Percentiles rank a stretch among this genome's conserved stretches.
Evolutionary conservation across 768 basidiomycete genomes (phyloP).

Genomic region (Lactarius pseudohatsudake): DNA sequence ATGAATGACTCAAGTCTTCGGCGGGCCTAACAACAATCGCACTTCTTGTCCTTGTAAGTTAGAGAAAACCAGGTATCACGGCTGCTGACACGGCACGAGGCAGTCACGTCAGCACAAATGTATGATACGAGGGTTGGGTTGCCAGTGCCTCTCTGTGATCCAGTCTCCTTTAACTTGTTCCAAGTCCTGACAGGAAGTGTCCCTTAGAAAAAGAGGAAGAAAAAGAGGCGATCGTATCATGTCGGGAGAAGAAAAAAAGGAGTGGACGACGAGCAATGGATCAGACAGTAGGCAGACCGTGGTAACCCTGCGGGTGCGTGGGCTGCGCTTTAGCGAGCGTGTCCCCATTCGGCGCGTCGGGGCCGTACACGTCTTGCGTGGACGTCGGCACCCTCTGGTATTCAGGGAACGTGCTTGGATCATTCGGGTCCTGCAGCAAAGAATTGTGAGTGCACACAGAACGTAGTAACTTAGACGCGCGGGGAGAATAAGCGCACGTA

Average conservation of each 20-base stretch:
- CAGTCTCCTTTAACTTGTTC: no score
- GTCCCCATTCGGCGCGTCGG: not conserved
- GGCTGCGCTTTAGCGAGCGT: not conserved
- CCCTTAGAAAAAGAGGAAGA: no score
- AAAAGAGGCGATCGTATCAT: not conserved
- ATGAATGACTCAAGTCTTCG: no score
- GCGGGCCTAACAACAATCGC: no score
- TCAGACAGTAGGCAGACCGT: constrained; percentile 7
- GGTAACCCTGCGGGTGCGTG: not conserved
- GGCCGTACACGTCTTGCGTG: not conserved
- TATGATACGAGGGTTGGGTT: no score
- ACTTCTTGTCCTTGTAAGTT: no score
- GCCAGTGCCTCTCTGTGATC: no score
- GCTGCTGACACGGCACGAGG: no score
- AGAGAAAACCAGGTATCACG: no score
- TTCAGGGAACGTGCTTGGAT: constrained; percentile 13
- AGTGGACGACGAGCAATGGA: no score
- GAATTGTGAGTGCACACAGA: not conserved
- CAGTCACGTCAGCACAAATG: no score
- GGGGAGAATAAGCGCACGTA: constrained; percentile 6
- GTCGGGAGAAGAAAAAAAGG: not conserved
- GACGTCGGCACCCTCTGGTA: not conserved
- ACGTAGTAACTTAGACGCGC: not conserved
- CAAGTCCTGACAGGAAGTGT: no score
- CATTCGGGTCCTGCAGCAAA: constrained; percentile 14